Evolutionary conservation across 2,329 filamentous ascomycete species (phyloP).

Genomic region (Cladophialophora psammophila): DNA sequence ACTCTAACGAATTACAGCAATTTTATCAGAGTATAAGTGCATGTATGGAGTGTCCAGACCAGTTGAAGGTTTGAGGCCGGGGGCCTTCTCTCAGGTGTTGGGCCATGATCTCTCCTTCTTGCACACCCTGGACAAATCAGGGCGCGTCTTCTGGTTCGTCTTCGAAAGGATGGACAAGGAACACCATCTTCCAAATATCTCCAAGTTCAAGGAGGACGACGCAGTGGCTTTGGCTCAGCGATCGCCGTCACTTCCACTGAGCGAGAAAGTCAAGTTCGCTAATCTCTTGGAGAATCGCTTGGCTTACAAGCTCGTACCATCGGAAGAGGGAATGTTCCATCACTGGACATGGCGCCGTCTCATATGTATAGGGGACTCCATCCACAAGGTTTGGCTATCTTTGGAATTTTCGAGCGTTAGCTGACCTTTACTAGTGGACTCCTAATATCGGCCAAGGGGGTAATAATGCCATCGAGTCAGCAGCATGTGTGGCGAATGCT

Average conservation of each 20-base stretch:
- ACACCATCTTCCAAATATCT: constrained; percentile 38
- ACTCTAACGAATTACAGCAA: constrained; percentile 26
- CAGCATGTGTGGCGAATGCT: constrained; percentile 47
- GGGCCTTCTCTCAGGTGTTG: constrained; percentile 38
- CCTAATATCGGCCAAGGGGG: constrained; percentile 51
- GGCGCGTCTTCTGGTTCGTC: constrained; percentile 43
- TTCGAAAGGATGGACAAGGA: constrained; percentile 41
- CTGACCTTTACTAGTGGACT: constrained; percentile 35
- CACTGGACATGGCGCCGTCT: constrained; percentile 42
- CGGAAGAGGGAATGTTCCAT: constrained; percentile 42
- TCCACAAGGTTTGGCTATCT: constrained; percentile 41
- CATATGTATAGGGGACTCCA: constrained; percentile 42
- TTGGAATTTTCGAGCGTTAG: neutral
- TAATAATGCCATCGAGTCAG: constrained; percentile 53
- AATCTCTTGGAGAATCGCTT: constrained; percentile 41
- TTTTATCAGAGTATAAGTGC: constrained; percentile 43
- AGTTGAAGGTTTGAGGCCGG: constrained; percentile 29
- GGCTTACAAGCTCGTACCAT: constrained; percentile 35
- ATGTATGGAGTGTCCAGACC: constrained; percentile 44
- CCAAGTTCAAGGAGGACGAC: constrained; percentile 41
- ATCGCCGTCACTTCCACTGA: constrained; percentile 31
- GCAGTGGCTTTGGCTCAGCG: constrained; percentile 28
- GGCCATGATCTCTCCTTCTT: constrained; percentile 36
- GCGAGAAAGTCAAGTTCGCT: constrained; percentile 34
- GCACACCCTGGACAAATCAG: constrained; percentile 38